Evolutionary conservation across 345 rosid genomes (phyloP), one percentile per base, ranked within the genome.

Genomic region (Gossypium stocksii): DNA sequence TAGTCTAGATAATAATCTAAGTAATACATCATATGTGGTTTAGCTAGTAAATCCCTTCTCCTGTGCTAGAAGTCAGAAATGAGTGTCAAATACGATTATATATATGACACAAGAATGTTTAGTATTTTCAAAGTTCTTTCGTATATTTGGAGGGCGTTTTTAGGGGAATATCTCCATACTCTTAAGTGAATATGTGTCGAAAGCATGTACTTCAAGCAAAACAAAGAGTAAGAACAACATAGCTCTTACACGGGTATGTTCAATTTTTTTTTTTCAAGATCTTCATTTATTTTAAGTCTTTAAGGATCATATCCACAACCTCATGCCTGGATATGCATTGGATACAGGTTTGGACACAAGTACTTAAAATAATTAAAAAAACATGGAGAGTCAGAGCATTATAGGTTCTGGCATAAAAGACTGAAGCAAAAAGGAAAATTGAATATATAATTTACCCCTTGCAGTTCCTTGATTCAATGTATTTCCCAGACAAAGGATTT

Each of bases 391-490:
- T 34, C 41, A 5, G 41, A 34, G 41, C 41, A 34, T 34, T 7
- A 34, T 5, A 34, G 7, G 52, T 20, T 66, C 52, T 44, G 44
- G 44, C 23, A 69, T 51, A 58, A 27, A 17, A 69, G 41, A 25
- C 43, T 25, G 15, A 27, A 51, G 45, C 29, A 41, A 51, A 44
- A 53, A 56, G 27, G 61, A 65, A 51, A 52, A 14, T 52, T 27
- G 3, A 64, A 65, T 19, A 43, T 34, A 54, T 68, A 75, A 74
- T 86, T 80, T 74, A 91, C 99, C 99, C 86, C 99, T 91, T 25
- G 97, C 98, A 66, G 99, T 96, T 86, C 99, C 99, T 80, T 96
- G 97, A 85, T 93, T 96, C 84, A 93, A 79, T 10, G 86, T 85
- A 79, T 96, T 96, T 76, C 99, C 99, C 74, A 96, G 84, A 75